These are phyloP conservation scores for Amauroascus verrucosus DNA, from an alignment of 2,329 filamentous ascomycete genomes.

Conservation along the genomic window DNA sequence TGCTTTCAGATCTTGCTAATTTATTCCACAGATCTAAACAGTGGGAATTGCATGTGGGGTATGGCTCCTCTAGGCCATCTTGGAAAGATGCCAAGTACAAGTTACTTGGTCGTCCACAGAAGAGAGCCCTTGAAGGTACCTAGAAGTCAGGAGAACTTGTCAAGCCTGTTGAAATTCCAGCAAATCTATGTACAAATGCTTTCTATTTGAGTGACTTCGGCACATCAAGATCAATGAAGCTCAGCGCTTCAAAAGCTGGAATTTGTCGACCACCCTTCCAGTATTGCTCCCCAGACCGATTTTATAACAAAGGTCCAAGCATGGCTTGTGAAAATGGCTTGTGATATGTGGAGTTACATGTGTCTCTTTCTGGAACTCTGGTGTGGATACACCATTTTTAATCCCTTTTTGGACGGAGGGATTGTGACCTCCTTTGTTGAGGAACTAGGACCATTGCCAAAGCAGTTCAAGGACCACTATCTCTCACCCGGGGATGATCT, in stretches of 20 bases:
- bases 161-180: not conserved
- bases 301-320: constrained; percentile 21
- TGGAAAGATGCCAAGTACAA: not conserved
- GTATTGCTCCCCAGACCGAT: constrained; percentile 23
- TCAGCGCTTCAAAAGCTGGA: constrained; percentile 14
- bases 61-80: not conserved
- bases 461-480: constrained; percentile 21
- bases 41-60: not conserved
- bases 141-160: not conserved
- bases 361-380: constrained; percentile 23
- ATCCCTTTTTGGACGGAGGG: not conserved
- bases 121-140: not conserved
- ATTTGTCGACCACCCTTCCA: constrained; percentile 15
- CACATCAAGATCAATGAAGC: constrained; percentile 21
- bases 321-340: constrained; percentile 20
- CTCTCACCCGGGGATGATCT: constrained; percentile 8
- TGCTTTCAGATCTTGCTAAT: not conserved
- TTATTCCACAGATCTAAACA: not conserved
- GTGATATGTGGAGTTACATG: constrained; percentile 28
- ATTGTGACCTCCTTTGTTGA: constrained; percentile 13
- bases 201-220: constrained; percentile 19
- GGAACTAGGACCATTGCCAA: constrained; percentile 21
- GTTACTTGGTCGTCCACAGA: not conserved
- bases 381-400: constrained; percentile 4
- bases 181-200: not conserved